phyloP scores from a whole-genome alignment of 2,329 filamentous ascomycete species.

The Aspergillus sp. region DNA sequence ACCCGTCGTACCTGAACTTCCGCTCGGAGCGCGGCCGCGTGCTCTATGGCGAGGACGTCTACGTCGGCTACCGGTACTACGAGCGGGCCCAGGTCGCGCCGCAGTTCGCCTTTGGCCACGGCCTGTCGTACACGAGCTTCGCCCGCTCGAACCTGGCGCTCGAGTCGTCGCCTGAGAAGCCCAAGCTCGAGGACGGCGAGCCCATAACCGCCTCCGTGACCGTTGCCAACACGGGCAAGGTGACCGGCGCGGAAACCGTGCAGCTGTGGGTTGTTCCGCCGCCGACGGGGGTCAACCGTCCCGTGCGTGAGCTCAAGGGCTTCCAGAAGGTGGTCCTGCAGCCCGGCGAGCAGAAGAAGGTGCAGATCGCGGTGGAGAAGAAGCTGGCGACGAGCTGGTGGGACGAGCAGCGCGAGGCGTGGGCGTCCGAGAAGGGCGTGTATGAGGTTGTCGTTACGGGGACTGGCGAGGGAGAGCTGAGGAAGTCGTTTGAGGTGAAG shows the following conservation, averaged over 20 bases:
- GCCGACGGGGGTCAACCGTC: slow-evolving; percentile 43
- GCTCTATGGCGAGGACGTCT: slow-evolving; percentile 68
- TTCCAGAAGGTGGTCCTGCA: slow-evolving; percentile 56
- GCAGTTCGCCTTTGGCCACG: slow-evolving; percentile 67
- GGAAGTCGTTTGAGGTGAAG: slow-evolving; percentile 45
- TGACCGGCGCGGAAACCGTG: slow-evolving; percentile 45
- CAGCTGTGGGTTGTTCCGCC: slow-evolving; percentile 45
- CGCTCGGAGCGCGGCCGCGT: slow-evolving; percentile 56
- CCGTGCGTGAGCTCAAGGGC: slow-evolving; percentile 56
- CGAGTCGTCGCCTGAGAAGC: slow-evolving; percentile 16
- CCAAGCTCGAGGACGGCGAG: slow-evolving; percentile 36
- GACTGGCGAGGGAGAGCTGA: slow-evolving; percentile 45
- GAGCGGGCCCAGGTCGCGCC: slow-evolving; percentile 54
- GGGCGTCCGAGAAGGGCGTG: slow-evolving; percentile 56
- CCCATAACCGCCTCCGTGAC: slow-evolving; percentile 38
- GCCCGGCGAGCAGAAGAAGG: slow-evolving; percentile 49
- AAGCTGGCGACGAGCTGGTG: slow-evolving; percentile 62
- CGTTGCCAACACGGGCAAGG: slow-evolving; percentile 46
- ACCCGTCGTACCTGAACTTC: slow-evolving; percentile 65
- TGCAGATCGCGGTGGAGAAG: slow-evolving; percentile 47
- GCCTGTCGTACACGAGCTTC: slow-evolving; percentile 66
- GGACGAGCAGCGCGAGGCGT: slow-evolving; percentile 57
- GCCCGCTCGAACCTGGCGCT: slow-evolving; percentile 39
- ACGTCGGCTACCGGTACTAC: slow-evolving; percentile 69
- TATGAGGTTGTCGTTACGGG: slow-evolving; percentile 56